Conservation (phyloP, 1,284 basidiomycete species). For the Athelia sp. region DNA sequence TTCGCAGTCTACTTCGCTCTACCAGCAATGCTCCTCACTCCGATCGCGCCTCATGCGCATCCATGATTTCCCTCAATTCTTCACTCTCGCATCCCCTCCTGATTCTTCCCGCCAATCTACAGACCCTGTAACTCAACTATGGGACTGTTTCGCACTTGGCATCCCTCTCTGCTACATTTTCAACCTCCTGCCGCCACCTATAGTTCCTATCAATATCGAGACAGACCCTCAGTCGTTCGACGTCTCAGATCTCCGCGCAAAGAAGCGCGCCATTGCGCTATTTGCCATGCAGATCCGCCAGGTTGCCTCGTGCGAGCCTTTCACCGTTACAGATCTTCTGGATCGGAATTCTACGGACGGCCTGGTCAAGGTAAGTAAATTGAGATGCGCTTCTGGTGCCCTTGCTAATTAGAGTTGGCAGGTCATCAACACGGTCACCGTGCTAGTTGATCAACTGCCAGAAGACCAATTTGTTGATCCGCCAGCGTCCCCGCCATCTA, state of each 20-base stretch:
- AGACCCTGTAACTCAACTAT: conserved; percentile 88
- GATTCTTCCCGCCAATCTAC: conserved; percentile 66
- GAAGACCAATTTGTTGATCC: conserved; percentile 66
- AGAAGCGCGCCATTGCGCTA: conserved; percentile 75
- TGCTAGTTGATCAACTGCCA: conserved; percentile 81
- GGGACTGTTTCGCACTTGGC: conserved; percentile 91
- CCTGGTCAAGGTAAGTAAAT: conserved; percentile 79
- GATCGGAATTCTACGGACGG: conserved; percentile 92
- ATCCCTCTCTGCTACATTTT: conserved; percentile 93
- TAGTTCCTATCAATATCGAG: conserved; percentile 63
- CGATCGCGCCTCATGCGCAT: conserved; percentile 72
- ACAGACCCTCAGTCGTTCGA: conserved; percentile 64
- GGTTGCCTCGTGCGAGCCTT: conserved; percentile 63
- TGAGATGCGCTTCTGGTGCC: not conserved
- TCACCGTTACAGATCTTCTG: conserved; percentile 86
- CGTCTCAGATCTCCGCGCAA: conserved; percentile 66
- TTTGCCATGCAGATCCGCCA: conserved; percentile 73
- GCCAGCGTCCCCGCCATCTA: conserved; percentile 51
- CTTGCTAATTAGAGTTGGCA: conserved; percentile 24
- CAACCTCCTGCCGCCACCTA: conserved; percentile 77
- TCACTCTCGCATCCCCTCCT: conserved; percentile 49
- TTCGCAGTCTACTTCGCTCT: conserved; percentile 76
- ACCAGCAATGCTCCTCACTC: conserved; percentile 81
- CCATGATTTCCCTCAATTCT: conserved; percentile 65
- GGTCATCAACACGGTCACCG: conserved; percentile 90